Base-by-base conservation (phyloP, 2,329 filamentous ascomycete genomes). In the Clonostachys rhizophaga region DNA sequence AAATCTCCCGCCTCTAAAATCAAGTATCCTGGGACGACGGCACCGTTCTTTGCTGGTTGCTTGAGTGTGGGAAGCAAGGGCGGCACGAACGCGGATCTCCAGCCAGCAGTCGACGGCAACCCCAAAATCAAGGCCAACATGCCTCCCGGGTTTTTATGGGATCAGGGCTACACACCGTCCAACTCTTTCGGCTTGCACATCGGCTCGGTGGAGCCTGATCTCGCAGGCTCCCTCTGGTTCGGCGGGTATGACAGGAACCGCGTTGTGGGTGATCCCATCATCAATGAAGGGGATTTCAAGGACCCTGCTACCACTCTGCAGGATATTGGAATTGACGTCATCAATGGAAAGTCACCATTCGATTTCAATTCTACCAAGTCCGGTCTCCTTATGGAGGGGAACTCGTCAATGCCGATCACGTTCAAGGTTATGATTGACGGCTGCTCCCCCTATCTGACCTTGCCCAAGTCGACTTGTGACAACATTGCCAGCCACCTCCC, bases 111-210 rank as follows among this genome's bases (percentile, higher is more conserved):
- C 57, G 61, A 49, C 48, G n/a, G 3, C 13, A 50, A 43, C 16
- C 3, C 52, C 54, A 9, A 17, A 40, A 57, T 61, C 46, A 63
- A 66, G 40, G 58, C 60, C 24, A 65, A 58, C 50, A 50, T 64
- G 8, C 50, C 58, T 10, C 59, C 62, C 2, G 58, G 61, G n/a
- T 58, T 53, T 40, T 42, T 64, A 11, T 57, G 51, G 47, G 40
- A 46, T 7, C 41, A 58, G 2, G 43, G 54, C 2, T 37, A 50
- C 12, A 67, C 57, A 16, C 58, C 62, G 3, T 71, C 68, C 2
- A 70, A 67, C 48, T 70, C 67, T 1, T 72, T 65, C 48, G 60
- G 63, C 14, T 58, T 72, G 64, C 69, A 72, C 46, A 68, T 73
- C 17, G 69, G 69, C 6, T 66, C 68, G 1, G 65, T 55, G 4